Percentiles rank a stretch among this genome's conserved stretches.
These are phyloP conservation scores for Monosporozyma siamensis DNA, from an alignment of 805 yeast species.

Conservation along the genomic window DNA sequence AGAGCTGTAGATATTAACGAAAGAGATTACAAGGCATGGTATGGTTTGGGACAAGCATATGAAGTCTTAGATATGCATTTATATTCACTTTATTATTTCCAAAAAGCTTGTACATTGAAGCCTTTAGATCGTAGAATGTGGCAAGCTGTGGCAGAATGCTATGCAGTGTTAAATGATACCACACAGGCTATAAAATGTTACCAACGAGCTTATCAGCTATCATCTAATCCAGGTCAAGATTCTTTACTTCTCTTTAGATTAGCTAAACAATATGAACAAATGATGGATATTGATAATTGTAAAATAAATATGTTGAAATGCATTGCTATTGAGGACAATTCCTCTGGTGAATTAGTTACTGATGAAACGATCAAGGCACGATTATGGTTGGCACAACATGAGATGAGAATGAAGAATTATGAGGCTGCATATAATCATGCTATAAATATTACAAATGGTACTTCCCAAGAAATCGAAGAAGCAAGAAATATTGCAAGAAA, in stretches of 20 bases:
- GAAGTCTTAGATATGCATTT: slow-evolving; percentile 93
- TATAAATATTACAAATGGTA: slow-evolving; percentile 56
- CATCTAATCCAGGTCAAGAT: slow-evolving; percentile 45
- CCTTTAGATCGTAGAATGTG: slow-evolving; percentile 92
- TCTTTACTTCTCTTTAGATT: slow-evolving; percentile 47
- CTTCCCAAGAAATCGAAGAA: slow-evolving; percentile 82
- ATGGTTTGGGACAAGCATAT: slow-evolving; percentile 96
- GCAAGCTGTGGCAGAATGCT: slow-evolving; percentile 90
- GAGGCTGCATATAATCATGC: slow-evolving; percentile 67
- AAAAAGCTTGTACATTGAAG: slow-evolving; percentile 77
- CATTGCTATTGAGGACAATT: slow-evolving; percentile 53
- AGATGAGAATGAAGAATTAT: slow-evolving; percentile 47
- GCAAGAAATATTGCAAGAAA: slow-evolving; percentile 77
- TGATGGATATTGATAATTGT: slow-evolving; percentile 45
- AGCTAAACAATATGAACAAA: slow-evolving; percentile 55
- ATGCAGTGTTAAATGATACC: slow-evolving; percentile 61
- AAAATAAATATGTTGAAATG: slow-evolving; percentile 48
- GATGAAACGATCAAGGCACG: slow-evolving; percentile 75
- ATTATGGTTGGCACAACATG: slow-evolving; percentile 74
- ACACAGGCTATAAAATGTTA: slow-evolving; percentile 74
- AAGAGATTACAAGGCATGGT: slow-evolving; percentile 94
- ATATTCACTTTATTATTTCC: slow-evolving; percentile 86
- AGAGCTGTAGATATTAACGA: slow-evolving; percentile 85
- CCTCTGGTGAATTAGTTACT: slow-evolving; percentile 48
- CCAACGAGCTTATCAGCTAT: slow-evolving; percentile 57